Evolutionary conservation across 2,329 filamentous ascomycete species (phyloP).

Genomic region (Paracoccidioides brasiliensis): DNA sequence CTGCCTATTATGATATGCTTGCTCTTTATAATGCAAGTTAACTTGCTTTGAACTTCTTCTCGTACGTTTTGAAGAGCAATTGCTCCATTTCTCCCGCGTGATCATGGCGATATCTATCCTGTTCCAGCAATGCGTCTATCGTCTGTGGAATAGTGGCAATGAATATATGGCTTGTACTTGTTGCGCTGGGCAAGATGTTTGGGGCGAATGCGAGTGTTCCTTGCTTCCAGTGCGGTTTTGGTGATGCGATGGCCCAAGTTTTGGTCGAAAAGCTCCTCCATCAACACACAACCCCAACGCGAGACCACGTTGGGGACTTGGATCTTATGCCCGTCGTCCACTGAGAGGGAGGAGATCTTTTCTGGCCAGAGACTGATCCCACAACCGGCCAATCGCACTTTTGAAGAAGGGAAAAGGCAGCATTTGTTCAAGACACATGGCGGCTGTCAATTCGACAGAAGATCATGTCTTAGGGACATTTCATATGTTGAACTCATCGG

Average conservation of each 20-base stretch:
- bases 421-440: no score
- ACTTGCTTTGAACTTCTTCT: no score
- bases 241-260: not conserved
- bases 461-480: no score
- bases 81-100: not conserved
- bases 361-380: slow-evolving; percentile 2
- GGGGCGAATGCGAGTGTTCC: not conserved
- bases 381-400: no score
- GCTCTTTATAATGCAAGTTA: no score
- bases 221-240: not conserved
- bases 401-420: no score
- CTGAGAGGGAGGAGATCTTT: slow-evolving; percentile 1
- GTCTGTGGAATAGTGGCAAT: slow-evolving; percentile 1
- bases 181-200: not conserved
- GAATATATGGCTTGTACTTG: not conserved
- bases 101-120: not conserved
- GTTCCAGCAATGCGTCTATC: slow-evolving; percentile 1
- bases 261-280: slow-evolving; percentile 1
- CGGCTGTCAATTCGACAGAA: no score
- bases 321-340: not conserved
- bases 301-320: slow-evolving; percentile 1
- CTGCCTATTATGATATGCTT: no score
- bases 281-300: not conserved
- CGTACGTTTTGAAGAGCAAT: no score
- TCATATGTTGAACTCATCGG: no score